A percentile compares a stretch with the other conserved stretches of the same genome.
Evolutionary conservation across 2,329 filamentous ascomycete genomes (phyloP).

Genomic region (Colletotrichum gigasporum): DNA sequence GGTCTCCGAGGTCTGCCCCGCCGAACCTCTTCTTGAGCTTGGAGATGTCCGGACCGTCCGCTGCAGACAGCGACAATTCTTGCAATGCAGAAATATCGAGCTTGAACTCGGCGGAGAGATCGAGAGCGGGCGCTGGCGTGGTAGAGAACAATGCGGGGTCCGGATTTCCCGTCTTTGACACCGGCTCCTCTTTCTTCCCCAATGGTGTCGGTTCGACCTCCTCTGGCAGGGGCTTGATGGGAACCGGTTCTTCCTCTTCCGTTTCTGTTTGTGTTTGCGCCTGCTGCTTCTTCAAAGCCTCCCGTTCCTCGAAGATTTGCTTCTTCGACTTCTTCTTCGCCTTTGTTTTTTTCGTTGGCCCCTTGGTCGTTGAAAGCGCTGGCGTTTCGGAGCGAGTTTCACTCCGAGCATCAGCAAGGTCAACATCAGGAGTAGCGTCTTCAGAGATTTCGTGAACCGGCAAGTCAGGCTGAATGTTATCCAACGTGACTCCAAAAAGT

Average conservation of each 20-base stretch:
- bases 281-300: slow-evolving; percentile 67
- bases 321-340: slow-evolving; percentile 83
- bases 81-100: slow-evolving; percentile 57
- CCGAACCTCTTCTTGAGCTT: slow-evolving; percentile 60
- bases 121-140: slow-evolving; percentile 55
- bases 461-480: slow-evolving; percentile 60
- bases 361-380: slow-evolving; percentile 50
- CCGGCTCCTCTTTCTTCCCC: slow-evolving; percentile 46
- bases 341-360: slow-evolving; percentile 68
- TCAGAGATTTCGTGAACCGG: slow-evolving; percentile 57
- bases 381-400: slow-evolving; percentile 59
- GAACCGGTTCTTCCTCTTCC: slow-evolving; percentile 35
- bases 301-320: slow-evolving; percentile 75
- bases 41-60: slow-evolving; percentile 58
- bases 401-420: slow-evolving; percentile 54
- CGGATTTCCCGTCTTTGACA: slow-evolving; percentile 39
- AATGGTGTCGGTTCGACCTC: slow-evolving; percentile 43
- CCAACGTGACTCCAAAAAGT: slow-evolving; percentile 73
- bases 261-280: slow-evolving; percentile 50
- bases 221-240: slow-evolving; percentile 39
- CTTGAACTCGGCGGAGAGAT: slow-evolving; percentile 53
- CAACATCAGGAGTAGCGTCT: slow-evolving; percentile 60
- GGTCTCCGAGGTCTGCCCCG: slow-evolving; percentile 55
- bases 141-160: slow-evolving; percentile 61
- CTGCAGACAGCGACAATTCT: slow-evolving; percentile 51